A percentile compares a stretch with the other conserved stretches of the same genome.
phyloP scores from a whole-genome alignment of 2,329 filamentous ascomycete genomes.

The Penicillium decumbens region DNA sequence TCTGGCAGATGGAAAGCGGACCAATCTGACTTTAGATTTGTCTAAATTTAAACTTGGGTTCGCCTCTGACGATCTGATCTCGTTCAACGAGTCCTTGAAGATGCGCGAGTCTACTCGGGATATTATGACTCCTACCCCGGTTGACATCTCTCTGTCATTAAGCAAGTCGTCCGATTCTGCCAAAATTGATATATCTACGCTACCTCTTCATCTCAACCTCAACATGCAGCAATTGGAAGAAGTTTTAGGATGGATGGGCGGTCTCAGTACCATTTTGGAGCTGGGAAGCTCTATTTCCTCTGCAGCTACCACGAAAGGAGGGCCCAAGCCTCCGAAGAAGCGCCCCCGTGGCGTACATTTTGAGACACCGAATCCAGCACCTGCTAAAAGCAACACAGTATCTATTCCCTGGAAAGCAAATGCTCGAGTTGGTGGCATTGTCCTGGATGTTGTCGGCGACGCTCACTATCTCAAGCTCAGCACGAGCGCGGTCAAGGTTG shows the following conservation, averaged over 20 bases:
- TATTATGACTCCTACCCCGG: slow-evolving; percentile 32
- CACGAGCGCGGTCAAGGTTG: slow-evolving; percentile 75
- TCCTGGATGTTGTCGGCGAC: slow-evolving; percentile 71
- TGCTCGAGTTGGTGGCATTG: slow-evolving; percentile 68
- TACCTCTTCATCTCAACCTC: slow-evolving; percentile 70
- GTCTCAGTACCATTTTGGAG: slow-evolving; percentile 84
- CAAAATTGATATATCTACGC: slow-evolving; percentile 62
- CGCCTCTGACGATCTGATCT: slow-evolving; percentile 48
- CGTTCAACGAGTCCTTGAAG: slow-evolving; percentile 48
- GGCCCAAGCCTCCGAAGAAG: slow-evolving; percentile 29
- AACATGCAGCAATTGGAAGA: slow-evolving; percentile 81
- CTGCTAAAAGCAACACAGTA: slow-evolving; percentile 11
- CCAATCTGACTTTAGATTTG: slow-evolving; percentile 29
- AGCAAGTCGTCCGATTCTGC: slow-evolving; percentile 28
- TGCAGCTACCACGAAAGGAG: slow-evolving; percentile 52
- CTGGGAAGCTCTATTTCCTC: slow-evolving; percentile 80
- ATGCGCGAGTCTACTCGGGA: slow-evolving; percentile 46
- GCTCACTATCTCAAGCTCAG: slow-evolving; percentile 69
- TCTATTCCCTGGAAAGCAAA: slow-evolving; percentile 60
- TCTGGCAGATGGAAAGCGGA: slow-evolving; percentile 17
- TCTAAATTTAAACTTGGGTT: slow-evolving; percentile 48
- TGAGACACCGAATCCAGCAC: slow-evolving; percentile 41
- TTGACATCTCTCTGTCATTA: slow-evolving; percentile 40
- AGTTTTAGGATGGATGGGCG: slow-evolving; percentile 81
- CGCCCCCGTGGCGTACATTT: slow-evolving; percentile 54